Percentiles rank a stretch among this genome's conserved stretches.
These are phyloP conservation scores for Rhododendron henanense DNA, from an alignment of 148 eudicot species.

Conservation along the genomic window DNA sequence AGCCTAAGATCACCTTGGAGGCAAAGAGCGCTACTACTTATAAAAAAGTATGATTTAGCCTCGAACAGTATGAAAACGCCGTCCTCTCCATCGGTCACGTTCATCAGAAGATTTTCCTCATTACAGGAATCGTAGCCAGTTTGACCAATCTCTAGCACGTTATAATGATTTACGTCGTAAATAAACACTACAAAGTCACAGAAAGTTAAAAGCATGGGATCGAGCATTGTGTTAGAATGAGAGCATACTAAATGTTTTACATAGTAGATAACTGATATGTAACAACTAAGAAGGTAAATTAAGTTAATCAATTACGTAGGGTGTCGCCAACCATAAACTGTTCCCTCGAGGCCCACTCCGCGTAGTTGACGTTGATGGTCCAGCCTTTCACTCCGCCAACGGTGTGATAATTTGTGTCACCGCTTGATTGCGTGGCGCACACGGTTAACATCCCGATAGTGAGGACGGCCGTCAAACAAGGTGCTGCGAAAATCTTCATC, in stretches of 20 bases:
- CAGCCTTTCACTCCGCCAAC: not conserved
- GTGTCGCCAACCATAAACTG: not conserved
- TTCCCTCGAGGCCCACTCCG: not conserved
- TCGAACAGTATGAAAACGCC: too few relatives aligned
- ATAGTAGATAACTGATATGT: too few relatives aligned
- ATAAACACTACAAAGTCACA: not conserved
- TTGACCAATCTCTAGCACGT: not conserved
- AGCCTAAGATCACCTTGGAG: too few relatives aligned
- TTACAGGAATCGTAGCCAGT: not conserved
- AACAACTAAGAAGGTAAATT: too few relatives aligned
- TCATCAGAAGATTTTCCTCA: not conserved
- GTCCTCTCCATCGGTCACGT: not conserved
- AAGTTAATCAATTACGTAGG: not conserved
- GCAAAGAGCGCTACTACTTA: not conserved
- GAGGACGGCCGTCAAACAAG: not conserved
- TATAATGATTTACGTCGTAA: not conserved
- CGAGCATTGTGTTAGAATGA: not conserved
- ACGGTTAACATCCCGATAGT: too few relatives aligned
- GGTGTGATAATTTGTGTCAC: not conserved
- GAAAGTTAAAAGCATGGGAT: too few relatives aligned
- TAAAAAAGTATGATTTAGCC: not conserved
- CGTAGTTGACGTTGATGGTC: not conserved
- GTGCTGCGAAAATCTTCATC: too few relatives aligned
- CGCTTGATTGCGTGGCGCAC: not conserved
- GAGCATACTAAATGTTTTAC: too few relatives aligned